phyloP scores from a whole-genome alignment of 345 rosid genomes.

The Lepidium africanum region DNA sequence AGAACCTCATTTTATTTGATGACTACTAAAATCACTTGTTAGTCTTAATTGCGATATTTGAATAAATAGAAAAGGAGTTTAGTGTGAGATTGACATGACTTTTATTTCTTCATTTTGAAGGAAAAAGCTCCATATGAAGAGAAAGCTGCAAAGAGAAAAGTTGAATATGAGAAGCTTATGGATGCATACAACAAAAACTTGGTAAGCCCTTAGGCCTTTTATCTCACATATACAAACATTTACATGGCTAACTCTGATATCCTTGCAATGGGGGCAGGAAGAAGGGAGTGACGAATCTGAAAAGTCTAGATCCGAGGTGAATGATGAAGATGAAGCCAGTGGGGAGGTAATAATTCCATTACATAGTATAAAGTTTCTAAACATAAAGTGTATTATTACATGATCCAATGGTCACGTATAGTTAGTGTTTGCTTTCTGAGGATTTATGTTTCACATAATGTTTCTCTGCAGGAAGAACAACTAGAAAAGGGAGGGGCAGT shows the following conservation, averaged over 20 bases:
- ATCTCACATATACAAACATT: not conserved
- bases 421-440: not conserved
- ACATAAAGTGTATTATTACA: not conserved
- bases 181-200: conserved; percentile 71
- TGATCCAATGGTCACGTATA: not conserved
- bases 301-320: conserved; percentile 58
- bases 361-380: not conserved
- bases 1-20: not conserved
- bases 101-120: conserved; percentile 24
- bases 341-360: conserved; percentile 34
- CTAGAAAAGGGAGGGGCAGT: conserved; percentile 20
- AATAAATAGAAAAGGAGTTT: not conserved
- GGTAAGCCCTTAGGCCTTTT: conserved; percentile 31
- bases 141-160: conserved; percentile 74
- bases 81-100: conserved; percentile 6
- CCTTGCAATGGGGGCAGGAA: conserved; percentile 24
- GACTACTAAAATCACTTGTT: not conserved
- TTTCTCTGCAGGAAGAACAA: conserved; percentile 17
- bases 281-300: conserved; percentile 60
- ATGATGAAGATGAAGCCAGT: conserved; percentile 53
- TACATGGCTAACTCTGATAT: not conserved
- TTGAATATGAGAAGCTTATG: conserved; percentile 71
- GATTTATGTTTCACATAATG: not conserved
- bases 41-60: not conserved
- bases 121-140: conserved; percentile 86